Evolutionary conservation across 2,329 filamentous ascomycete genomes (phyloP).

Genomic region (Stromatinia cepivora): DNA sequence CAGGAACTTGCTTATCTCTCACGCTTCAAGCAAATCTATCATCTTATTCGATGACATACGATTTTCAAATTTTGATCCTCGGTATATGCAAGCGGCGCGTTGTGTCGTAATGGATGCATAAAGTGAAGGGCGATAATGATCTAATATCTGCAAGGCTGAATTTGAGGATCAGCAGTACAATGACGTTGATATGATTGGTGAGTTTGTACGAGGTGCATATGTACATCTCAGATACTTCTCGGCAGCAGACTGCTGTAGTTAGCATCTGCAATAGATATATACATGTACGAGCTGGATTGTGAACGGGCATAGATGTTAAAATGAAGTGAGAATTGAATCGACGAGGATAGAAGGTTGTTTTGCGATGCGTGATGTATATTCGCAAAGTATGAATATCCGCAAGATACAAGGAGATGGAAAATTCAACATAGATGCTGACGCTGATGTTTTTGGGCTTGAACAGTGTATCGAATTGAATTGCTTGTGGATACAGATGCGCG

Average conservation of each 20-base stretch:
- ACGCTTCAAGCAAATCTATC: background rate
- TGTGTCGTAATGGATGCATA: background rate
- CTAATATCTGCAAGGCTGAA: slow-evolving; percentile 14
- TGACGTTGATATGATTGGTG: background rate
- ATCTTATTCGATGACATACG: background rate
- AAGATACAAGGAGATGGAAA: background rate
- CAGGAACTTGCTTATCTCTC: background rate
- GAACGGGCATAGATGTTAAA: background rate
- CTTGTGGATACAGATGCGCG: background rate
- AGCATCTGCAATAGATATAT: background rate
- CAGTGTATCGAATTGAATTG: background rate
- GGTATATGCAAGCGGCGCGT: background rate
- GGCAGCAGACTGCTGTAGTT: background rate
- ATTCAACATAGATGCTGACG: background rate
- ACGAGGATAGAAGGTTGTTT: background rate
- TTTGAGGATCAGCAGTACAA: background rate
- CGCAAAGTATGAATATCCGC: background rate
- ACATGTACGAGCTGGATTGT: background rate
- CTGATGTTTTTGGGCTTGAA: no score
- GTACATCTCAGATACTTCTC: background rate
- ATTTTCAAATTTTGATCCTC: background rate
- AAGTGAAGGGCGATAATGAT: background rate
- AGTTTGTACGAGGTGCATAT: background rate
- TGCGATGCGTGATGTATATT: background rate
- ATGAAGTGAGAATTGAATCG: background rate